These are phyloP conservation scores for Talaromyces sp. DNA, from an alignment of 2,329 filamentous ascomycete species.

Conservation along the genomic window DNA sequence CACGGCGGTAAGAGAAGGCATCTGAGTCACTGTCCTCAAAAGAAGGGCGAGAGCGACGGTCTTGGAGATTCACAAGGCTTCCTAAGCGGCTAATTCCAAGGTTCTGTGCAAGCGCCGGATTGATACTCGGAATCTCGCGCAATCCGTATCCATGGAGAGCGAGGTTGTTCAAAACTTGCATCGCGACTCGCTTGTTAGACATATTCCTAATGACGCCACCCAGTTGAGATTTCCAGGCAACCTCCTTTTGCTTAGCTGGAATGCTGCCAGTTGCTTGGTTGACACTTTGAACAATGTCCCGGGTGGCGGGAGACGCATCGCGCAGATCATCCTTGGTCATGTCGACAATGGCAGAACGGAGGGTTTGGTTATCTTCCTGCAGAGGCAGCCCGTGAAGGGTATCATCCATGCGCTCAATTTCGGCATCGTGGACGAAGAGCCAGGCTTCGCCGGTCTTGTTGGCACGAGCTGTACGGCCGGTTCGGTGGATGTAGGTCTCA, in stretches of 20 bases:
- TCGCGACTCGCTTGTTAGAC: slow-evolving; percentile 39
- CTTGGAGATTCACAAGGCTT: slow-evolving; percentile 12
- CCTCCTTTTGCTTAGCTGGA: slow-evolving; percentile 26
- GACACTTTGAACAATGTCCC: slow-evolving; percentile 41
- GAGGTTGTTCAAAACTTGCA: slow-evolving; percentile 50
- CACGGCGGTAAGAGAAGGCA: background rate
- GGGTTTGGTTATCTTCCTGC: slow-evolving; percentile 48
- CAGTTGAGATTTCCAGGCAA: slow-evolving; percentile 34
- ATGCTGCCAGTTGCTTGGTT: slow-evolving; percentile 43
- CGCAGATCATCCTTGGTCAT: slow-evolving; percentile 28
- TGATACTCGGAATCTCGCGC: slow-evolving; percentile 41
- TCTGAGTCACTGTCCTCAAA: background rate
- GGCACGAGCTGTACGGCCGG: slow-evolving; percentile 74
- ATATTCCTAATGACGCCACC: slow-evolving; percentile 27
- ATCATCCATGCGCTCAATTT: slow-evolving; percentile 53
- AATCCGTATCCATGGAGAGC: slow-evolving; percentile 53
- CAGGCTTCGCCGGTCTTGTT: slow-evolving; percentile 66
- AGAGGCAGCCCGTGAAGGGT: slow-evolving; percentile 60
- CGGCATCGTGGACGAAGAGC: slow-evolving; percentile 58
- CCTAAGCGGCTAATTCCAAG: slow-evolving; percentile 31
- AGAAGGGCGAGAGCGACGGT: background rate
- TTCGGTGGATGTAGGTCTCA: slow-evolving; percentile 75
- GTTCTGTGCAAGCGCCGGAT: slow-evolving; percentile 25
- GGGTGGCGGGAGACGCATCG: slow-evolving; percentile 11
- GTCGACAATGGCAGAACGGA: slow-evolving; percentile 43